Conservation (phyloP, 1,284 basidiomycete genomes). For the Fomitopsis betulina region DNA sequence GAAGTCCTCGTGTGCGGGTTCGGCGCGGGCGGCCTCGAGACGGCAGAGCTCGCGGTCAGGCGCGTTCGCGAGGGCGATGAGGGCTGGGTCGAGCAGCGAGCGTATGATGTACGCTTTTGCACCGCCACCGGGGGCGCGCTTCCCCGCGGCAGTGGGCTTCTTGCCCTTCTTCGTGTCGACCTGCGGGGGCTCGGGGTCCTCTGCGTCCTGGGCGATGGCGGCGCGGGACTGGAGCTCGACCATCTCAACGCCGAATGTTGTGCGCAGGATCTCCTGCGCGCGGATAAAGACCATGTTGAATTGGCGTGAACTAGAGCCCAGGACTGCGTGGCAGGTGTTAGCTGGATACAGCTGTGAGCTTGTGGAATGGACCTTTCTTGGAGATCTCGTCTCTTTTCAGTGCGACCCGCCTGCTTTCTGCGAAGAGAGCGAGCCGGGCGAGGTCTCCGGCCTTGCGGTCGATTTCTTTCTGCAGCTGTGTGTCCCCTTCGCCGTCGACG, state of each 20-base stretch:
- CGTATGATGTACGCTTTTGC: conserved; percentile 77
- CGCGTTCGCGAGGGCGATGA: conserved; percentile 55
- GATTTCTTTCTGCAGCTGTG: conserved; percentile 38
- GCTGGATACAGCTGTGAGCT: neutral
- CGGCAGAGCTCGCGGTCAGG: conserved; percentile 53
- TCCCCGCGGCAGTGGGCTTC: conserved; percentile 17
- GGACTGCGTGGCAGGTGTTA: conserved; percentile 36
- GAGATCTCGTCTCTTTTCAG: conserved; percentile 71
- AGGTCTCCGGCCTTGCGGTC: conserved; percentile 58
- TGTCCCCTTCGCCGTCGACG: neutral
- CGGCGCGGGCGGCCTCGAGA: conserved; percentile 41
- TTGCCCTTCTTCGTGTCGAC: conserved; percentile 39
- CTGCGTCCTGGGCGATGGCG: conserved; percentile 35
- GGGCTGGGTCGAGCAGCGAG: conserved; percentile 47
- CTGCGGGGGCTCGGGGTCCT: conserved; percentile 17
- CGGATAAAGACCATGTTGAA: conserved; percentile 54
- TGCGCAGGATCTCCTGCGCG: conserved; percentile 55
- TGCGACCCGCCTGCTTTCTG: conserved; percentile 55
- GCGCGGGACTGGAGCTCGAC: conserved; percentile 67
- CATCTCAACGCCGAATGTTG: conserved; percentile 71
- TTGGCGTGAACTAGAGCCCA: conserved; percentile 49
- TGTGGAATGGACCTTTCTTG: conserved; percentile 55
- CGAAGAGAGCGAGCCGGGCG: conserved; percentile 70
- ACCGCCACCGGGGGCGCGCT: conserved; percentile 27
- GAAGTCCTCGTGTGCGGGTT: conserved; percentile 39